Percentiles rank a stretch among this genome's conserved stretches.
Conservation (phyloP, 768 basidiomycete genomes). For the Kwoniella botswanensis region DNA sequence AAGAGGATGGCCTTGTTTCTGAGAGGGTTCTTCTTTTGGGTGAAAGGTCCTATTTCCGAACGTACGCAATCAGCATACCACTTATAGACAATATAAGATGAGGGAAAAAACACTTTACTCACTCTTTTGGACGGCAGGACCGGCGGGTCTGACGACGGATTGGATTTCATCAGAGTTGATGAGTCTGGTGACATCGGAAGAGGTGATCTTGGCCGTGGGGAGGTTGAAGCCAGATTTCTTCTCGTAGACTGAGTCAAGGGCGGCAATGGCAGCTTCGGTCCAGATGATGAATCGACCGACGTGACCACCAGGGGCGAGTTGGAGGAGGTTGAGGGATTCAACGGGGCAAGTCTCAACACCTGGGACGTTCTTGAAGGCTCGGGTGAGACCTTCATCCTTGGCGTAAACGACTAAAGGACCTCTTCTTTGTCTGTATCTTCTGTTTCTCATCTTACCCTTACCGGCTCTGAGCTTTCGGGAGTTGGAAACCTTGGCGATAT, state of each 20-base stretch:
- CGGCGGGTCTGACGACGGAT: slow-evolving; percentile 89
- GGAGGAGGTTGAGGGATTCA: slow-evolving; percentile 90
- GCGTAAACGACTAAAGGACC: slow-evolving; percentile 97
- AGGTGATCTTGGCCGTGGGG: slow-evolving; percentile 92
- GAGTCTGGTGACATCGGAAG: slow-evolving; percentile 94
- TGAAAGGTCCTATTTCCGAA: slow-evolving; percentile 68
- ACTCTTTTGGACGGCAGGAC: slow-evolving; percentile 81
- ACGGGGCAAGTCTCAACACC: slow-evolving; percentile 98
- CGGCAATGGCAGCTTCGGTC: slow-evolving; percentile 91
- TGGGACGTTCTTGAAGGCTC: slow-evolving; percentile 98
- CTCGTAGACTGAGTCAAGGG: slow-evolving; percentile 93
- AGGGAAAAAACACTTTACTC: slow-evolving; percentile 15
- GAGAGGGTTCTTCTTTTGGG: slow-evolving; percentile 99
- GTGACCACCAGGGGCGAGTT: slow-evolving; percentile 99
- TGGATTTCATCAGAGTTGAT: slow-evolving; percentile 99
- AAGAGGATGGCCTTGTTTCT: slow-evolving; percentile 91
- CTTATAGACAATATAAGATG: not conserved
- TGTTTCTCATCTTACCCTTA: slow-evolving; percentile 96
- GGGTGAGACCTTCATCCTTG: slow-evolving; percentile 95
- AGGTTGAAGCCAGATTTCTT: slow-evolving; percentile 72
- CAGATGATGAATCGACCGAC: slow-evolving; percentile 99
- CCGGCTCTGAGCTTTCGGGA: slow-evolving; percentile 96
- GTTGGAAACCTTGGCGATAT: slow-evolving; percentile 96
- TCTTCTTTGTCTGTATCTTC: slow-evolving; percentile 93
- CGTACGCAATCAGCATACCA: not conserved